These are phyloP conservation scores for Apostasia ramifera DNA, from an alignment of 106 monocot genomes.

Conservation along the genomic window DNA sequence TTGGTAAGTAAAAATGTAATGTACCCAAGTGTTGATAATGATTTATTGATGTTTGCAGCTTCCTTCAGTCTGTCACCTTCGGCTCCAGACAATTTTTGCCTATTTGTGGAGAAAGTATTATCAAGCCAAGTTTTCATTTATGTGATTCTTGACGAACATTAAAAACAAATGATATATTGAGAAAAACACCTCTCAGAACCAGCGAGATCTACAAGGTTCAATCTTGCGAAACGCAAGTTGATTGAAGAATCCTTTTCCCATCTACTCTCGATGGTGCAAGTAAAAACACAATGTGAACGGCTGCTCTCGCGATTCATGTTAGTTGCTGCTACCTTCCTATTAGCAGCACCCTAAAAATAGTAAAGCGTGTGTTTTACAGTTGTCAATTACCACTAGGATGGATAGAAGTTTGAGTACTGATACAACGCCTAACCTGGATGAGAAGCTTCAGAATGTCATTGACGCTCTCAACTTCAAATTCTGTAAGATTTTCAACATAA, in stretches of 20 bases:
- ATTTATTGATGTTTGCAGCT: conserved; percentile 93
- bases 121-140: background rate
- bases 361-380: background rate
- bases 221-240: conserved; percentile 77
- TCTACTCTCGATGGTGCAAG: conserved; percentile 85
- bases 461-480: conserved; percentile 77
- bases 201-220: conserved; percentile 95
- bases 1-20: background rate
- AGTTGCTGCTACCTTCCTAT: conserved; percentile 90
- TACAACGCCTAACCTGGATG: conserved; percentile 38
- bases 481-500: conserved; percentile 89
- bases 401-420: background rate
- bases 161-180: background rate
- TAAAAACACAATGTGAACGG: conserved; percentile 93
- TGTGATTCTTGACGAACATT: background rate
- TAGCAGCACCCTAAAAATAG: conserved; percentile 65
- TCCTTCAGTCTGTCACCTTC: conserved; percentile 92
- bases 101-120: conserved; percentile 20
- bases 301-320: conserved; percentile 97
- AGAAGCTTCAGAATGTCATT: conserved; percentile 73
- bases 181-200: conserved; percentile 78
- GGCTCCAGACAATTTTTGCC: conserved; percentile 90
- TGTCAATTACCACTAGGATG: background rate
- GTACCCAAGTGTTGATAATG: conserved; percentile 96
- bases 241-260: conserved; percentile 76